phyloP scores from a whole-genome alignment of 1,284 basidiomycete genomes.

The Puccinia horiana region DNA sequence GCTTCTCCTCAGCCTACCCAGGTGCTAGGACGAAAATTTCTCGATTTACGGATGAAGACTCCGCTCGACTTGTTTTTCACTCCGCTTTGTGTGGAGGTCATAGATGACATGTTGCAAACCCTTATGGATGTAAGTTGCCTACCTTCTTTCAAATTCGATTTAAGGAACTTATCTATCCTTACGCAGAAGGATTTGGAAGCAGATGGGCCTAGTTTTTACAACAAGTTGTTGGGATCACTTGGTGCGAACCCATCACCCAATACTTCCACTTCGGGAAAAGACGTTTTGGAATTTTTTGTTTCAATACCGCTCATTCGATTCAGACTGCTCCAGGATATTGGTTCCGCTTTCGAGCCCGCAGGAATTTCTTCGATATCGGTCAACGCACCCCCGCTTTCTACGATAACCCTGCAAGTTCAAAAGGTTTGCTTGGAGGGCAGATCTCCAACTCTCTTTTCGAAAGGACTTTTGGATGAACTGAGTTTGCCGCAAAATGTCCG shows the following conservation, averaged over 20 bases:
- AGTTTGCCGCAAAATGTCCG: slow-evolving; percentile 26
- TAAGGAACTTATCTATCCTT: neutral
- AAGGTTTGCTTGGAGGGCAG: slow-evolving; percentile 10
- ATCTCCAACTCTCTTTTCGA: slow-evolving; percentile 8
- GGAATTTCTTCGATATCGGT: neutral
- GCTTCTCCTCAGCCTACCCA: neutral
- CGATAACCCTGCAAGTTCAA: slow-evolving; percentile 10
- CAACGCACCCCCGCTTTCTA: slow-evolving; percentile 15
- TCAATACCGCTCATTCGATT: slow-evolving; percentile 33
- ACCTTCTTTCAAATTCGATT: neutral
- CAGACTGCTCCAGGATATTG: slow-evolving; percentile 30
- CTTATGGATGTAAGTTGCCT: slow-evolving; percentile 10
- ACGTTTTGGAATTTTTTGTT: slow-evolving; percentile 20
- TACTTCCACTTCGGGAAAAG: neutral
- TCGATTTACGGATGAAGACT: slow-evolving; percentile 38
- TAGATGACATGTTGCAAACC: slow-evolving; percentile 21
- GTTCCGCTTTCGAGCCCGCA: slow-evolving; percentile 12
- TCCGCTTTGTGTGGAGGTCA: slow-evolving; percentile 22
- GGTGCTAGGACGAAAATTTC: slow-evolving; percentile 22
- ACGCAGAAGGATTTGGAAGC: neutral
- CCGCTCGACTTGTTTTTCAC: slow-evolving; percentile 30
- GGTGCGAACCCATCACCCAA: neutral
- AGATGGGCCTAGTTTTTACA: slow-evolving; percentile 8
- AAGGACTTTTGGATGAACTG: slow-evolving; percentile 12
- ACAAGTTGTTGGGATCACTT: slow-evolving; percentile 24